Percentiles rank a stretch among this genome's conserved stretches.
Conservation (phyloP, 257 asterid species). For the Verbena officinalis region DNA sequence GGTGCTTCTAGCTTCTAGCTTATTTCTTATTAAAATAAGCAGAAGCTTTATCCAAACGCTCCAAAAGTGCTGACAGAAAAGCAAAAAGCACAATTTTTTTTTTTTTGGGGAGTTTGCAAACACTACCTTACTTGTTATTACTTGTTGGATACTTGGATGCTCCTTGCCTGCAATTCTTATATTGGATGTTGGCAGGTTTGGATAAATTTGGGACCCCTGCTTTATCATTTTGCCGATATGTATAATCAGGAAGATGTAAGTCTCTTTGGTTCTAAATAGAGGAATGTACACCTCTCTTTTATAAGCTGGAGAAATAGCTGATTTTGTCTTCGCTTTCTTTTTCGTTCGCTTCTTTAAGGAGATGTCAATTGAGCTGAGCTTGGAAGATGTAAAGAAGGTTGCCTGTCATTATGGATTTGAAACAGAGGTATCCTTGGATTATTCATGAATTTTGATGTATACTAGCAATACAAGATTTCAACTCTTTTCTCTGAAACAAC, state of each 20-base stretch:
- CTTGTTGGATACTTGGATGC: conserved; percentile 12
- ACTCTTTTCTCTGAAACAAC: conserved; percentile 36
- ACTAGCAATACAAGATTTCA: not conserved
- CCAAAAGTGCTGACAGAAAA: no score
- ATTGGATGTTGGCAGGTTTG: conserved; percentile 66
- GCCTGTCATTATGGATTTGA: conserved; percentile 83
- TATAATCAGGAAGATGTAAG: conserved; percentile 86
- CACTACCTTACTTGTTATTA: no score
- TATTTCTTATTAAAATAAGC: no score
- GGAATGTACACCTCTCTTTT: conserved; percentile 7
- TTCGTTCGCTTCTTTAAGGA: conserved; percentile 53
- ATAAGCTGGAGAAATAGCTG: conserved; percentile 9
- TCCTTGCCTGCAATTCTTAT: conserved; percentile 28
- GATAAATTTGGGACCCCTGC: conserved; percentile 96
- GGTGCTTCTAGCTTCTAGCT: no score
- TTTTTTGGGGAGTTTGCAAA: no score
- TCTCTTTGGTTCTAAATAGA: conserved; percentile 17
- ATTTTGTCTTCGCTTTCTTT: not conserved
- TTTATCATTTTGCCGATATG: conserved; percentile 90
- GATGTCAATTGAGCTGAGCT: conserved; percentile 94
- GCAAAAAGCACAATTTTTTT: no score
- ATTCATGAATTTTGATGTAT: conserved; percentile 11
- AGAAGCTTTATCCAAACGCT: no score
- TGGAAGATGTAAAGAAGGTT: conserved; percentile 91
- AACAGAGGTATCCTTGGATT: conserved; percentile 57